phyloP scores from a whole-genome alignment of 495 filamentous ascomycete species.

The Viridothelium virens region DNA sequence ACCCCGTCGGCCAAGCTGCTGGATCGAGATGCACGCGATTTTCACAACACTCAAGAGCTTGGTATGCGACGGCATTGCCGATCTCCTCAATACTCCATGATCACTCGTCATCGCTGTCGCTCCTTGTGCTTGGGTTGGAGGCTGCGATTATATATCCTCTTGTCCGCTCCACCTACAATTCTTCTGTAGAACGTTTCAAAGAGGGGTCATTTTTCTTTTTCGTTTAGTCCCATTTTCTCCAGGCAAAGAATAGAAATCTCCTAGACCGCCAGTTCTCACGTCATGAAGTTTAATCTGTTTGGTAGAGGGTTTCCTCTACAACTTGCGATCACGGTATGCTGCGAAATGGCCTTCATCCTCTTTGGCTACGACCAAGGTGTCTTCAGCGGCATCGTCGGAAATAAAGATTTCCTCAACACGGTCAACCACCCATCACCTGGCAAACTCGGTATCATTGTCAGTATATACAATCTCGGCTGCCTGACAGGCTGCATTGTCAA shows the following conservation, averaged over 20 bases:
- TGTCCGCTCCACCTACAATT: too few species aligned
- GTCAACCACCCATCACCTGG: constrained; percentile 24
- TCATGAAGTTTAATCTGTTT: constrained; percentile 12
- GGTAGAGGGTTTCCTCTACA: constrained; percentile 28
- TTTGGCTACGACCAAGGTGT: constrained; percentile 50
- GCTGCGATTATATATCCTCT: too few species aligned
- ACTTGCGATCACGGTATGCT: constrained; percentile 29
- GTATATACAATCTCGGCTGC: constrained; percentile 33
- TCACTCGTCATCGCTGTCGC: too few species aligned
- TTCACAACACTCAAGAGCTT: background rate
- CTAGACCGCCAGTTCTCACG: background rate
- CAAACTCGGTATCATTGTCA: constrained; percentile 31
- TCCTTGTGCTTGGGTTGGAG: background rate
- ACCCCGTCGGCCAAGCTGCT: background rate
- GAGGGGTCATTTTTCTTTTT: background rate
- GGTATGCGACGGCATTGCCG: too few species aligned
- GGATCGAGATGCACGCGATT: background rate
- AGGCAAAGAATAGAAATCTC: background rate
- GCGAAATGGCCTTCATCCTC: constrained; percentile 34
- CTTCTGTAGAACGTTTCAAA: too few species aligned
- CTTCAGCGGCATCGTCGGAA: constrained; percentile 44
- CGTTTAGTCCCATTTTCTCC: background rate
- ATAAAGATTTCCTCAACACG: constrained; percentile 42
- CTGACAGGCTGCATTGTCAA: constrained; percentile 30
- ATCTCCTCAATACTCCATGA: too few species aligned